Base-by-base conservation (phyloP, 257 asterid genomes). In the Perilla frutescens region DNA sequence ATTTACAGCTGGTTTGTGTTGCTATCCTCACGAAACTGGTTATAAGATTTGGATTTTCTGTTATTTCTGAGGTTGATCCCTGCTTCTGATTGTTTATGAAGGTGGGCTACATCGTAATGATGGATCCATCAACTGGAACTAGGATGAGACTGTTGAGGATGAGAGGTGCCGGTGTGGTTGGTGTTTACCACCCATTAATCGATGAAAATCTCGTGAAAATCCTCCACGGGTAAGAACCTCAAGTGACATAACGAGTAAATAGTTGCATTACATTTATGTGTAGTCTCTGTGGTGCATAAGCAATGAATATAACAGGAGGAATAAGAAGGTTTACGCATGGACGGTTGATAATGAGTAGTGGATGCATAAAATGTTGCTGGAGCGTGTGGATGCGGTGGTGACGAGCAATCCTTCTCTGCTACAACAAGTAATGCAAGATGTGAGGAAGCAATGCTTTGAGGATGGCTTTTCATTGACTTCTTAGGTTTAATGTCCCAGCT, bases 51-150 rank as follows among this genome's bases (percentile, higher is more conserved):
- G 49, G 57, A 14, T 74, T 37, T 4, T 0, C 37, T 34, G n/a
- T 59, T 12, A 7, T 58, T 13, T 31, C 54, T 68, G 71, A 49
- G 68, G 29, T 66, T 73, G 32, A 53, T 68, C 45, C 31, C 51
- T 40, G 20, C 8, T n/a, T 8, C 7, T 61, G 58, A 73, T 77
- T 76, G 79, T 66, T 79, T 13, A 54, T 81, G 83, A 79, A 94
- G 99, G 98, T 90, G 44, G 99, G 99, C 13, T 91, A 94, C 84
- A 91, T 91, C 34, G 97, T 94, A 69, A 90, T 94, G 99, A 83
- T 80, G 45, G 96, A 90, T 68, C 91, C 83, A 8, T 61, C 89
- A 32, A 86, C 86, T 44, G 92, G 96, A 70, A 83, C 71, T 60
- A 83, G 93, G 79, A 86, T 76, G 61, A 72, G 81, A n/a, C 45